Conservation (phyloP, 495 filamentous ascomycete genomes). For the Trichoderma gamsii region DNA sequence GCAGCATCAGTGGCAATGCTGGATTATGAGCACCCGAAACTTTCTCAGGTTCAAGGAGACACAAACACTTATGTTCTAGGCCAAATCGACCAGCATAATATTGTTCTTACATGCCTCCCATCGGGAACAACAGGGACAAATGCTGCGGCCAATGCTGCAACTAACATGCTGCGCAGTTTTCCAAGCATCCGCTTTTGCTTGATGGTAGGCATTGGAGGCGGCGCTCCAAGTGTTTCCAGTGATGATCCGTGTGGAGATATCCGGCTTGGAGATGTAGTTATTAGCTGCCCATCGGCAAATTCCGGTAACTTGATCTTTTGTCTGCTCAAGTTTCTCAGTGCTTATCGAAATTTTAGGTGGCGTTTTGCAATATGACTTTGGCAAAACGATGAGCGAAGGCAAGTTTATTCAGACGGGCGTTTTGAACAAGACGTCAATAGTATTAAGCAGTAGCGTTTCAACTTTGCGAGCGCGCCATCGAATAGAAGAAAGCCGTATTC, state of each 20-base stretch:
- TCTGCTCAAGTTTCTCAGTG: neutral
- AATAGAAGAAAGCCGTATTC: neutral
- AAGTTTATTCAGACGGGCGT: neutral
- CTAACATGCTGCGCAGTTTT: slow-evolving; percentile 22
- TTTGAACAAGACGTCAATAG: neutral
- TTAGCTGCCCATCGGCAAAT: slow-evolving; percentile 23
- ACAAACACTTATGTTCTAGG: slow-evolving; percentile 29
- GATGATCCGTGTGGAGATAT: slow-evolving; percentile 21
- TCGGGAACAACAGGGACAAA: slow-evolving; percentile 27
- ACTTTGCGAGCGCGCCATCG: neutral
- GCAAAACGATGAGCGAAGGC: slow-evolving; percentile 2
- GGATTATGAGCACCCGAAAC: neutral
- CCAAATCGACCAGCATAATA: slow-evolving; percentile 27
- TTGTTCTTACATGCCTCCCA: slow-evolving; percentile 34
- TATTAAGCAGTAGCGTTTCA: neutral
- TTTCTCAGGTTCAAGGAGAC: neutral
- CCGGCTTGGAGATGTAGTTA: slow-evolving; percentile 33
- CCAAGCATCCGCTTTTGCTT: slow-evolving; percentile 18
- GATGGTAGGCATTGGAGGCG: slow-evolving; percentile 24
- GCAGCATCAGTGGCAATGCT: neutral
- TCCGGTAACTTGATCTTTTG: neutral
- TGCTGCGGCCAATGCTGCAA: slow-evolving; percentile 27
- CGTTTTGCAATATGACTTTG: slow-evolving; percentile 4
- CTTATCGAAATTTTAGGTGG: neutral
- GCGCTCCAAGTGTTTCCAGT: slow-evolving; percentile 14